These are phyloP conservation scores for Didymella sp. DNA, from an alignment of 2,329 filamentous ascomycete genomes.

Conservation along the genomic window DNA sequence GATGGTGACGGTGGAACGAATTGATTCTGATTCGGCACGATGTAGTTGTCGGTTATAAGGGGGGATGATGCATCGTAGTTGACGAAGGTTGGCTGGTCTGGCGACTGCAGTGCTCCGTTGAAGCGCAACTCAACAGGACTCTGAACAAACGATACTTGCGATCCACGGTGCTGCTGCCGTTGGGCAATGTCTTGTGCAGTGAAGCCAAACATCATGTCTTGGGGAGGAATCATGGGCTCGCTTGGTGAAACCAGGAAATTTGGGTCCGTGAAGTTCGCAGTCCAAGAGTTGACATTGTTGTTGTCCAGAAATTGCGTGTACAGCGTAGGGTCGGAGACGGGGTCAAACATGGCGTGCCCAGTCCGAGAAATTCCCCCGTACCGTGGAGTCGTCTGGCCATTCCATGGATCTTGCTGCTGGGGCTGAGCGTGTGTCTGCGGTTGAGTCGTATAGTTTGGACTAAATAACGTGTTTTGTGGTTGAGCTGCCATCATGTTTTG, in stretches of 20 bases:
- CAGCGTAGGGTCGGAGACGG: constrained; percentile 35
- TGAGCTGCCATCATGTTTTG: constrained; percentile 28
- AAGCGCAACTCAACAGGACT: constrained; percentile 35
- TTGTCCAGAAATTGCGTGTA: constrained; percentile 29
- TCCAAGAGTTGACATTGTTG: constrained; percentile 34
- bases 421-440: constrained; percentile 20
- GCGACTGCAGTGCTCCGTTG: constrained; percentile 33
- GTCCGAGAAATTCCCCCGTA: constrained; percentile 38
- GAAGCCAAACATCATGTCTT: constrained; percentile 33
- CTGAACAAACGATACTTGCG: constrained; percentile 21
- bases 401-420: constrained; percentile 44
- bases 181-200: constrained; percentile 25
- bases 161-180: constrained; percentile 22
- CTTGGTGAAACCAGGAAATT: constrained; percentile 38
- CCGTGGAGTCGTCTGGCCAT: constrained; percentile 36
- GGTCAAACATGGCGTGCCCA: constrained; percentile 42
- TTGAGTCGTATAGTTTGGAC: constrained; percentile 31
- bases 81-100: constrained; percentile 35
- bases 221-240: constrained; percentile 32
- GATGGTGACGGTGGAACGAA: constrained; percentile 32
- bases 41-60: constrained; percentile 37
- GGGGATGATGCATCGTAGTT: constrained; percentile 38
- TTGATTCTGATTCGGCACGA: constrained; percentile 25
- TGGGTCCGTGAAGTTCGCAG: constrained; percentile 37
- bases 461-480: constrained; percentile 27